These are phyloP conservation scores for Solanum okadae DNA, from an alignment of 257 asterid genomes.

Conservation along the genomic window DNA sequence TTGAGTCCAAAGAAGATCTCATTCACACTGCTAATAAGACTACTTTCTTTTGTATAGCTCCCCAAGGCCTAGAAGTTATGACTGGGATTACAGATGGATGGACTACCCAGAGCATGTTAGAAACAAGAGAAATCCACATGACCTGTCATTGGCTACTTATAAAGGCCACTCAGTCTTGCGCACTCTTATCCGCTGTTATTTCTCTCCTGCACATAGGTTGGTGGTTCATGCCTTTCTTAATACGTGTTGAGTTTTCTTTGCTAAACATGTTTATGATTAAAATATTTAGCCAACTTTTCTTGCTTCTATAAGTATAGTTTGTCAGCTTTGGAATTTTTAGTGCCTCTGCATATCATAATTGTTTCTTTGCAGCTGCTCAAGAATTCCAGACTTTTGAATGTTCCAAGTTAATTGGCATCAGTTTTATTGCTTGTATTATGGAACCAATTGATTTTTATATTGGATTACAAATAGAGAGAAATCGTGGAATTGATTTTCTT, in stretches of 20 bases:
- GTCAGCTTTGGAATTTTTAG: neutral
- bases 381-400: neutral
- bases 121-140: conserved; percentile 39
- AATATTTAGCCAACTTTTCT: neutral
- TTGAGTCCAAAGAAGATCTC: neutral
- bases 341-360: neutral
- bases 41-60: conserved; percentile 37
- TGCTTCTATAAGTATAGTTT: neutral
- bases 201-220: conserved; percentile 78
- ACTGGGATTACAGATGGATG: conserved; percentile 95
- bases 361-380: neutral
- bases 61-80: conserved; percentile 29
- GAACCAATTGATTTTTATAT: neutral
- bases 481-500: neutral
- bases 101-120: conserved; percentile 52
- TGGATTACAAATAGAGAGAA: neutral
- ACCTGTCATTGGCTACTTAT: conserved; percentile 75
- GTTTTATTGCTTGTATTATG: neutral
- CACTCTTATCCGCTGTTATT: conserved; percentile 89
- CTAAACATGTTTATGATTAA: neutral
- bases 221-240: conserved; percentile 11
- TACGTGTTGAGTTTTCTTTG: neutral
- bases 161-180: conserved; percentile 79
- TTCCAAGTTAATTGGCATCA: neutral
- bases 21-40: neutral